Evolutionary conservation across 768 basidiomycete genomes (phyloP).

Genomic region (Sarcodon aspratus): DNA sequence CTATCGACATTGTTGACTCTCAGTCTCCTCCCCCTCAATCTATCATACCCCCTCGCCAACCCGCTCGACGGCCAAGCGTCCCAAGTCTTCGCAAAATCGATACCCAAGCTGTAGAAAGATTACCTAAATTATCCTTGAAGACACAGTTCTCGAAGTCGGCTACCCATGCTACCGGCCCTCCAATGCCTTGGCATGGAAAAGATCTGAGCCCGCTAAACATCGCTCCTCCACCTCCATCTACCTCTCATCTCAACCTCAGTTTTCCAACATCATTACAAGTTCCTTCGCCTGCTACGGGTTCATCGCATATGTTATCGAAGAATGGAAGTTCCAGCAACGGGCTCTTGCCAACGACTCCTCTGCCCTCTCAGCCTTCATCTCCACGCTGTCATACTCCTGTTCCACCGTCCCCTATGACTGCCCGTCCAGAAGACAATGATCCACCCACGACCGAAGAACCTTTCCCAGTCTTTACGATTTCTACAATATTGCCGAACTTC

Average conservation of each 20-base stretch:
- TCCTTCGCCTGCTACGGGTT: slow-evolving; percentile 25
- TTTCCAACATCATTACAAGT: slow-evolving; percentile 32
- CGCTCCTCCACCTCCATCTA: slow-evolving; percentile 28
- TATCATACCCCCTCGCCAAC: slow-evolving; percentile 40
- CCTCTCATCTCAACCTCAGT: slow-evolving; percentile 48
- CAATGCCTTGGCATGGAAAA: slow-evolving; percentile 11
- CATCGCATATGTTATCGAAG: slow-evolving; percentile 32
- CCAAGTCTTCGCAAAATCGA: slow-evolving; percentile 52
- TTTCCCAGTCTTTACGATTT: slow-evolving; percentile 65
- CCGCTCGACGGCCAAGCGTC: slow-evolving; percentile 47
- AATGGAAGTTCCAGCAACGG: slow-evolving; percentile 16
- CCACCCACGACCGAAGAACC: slow-evolving; percentile 50
- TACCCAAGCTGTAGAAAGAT: slow-evolving; percentile 45
- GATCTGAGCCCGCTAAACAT: background rate
- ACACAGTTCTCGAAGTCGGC: slow-evolving; percentile 47
- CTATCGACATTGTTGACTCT: background rate
- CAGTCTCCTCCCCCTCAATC: slow-evolving; percentile 35
- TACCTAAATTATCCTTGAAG: slow-evolving; percentile 52
- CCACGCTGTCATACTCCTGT: slow-evolving; percentile 23
- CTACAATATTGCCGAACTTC: slow-evolving; percentile 85
- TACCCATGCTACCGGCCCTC: slow-evolving; percentile 40
- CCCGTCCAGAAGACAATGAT: slow-evolving; percentile 47
- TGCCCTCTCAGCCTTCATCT: slow-evolving; percentile 16
- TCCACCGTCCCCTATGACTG: slow-evolving; percentile 53
- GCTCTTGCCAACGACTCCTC: slow-evolving; percentile 18